Evolutionary conservation across 768 basidiomycete genomes (phyloP), one percentile per base, ranked within the genome.

Genomic region (Hydnomerulius pinastri): DNA sequence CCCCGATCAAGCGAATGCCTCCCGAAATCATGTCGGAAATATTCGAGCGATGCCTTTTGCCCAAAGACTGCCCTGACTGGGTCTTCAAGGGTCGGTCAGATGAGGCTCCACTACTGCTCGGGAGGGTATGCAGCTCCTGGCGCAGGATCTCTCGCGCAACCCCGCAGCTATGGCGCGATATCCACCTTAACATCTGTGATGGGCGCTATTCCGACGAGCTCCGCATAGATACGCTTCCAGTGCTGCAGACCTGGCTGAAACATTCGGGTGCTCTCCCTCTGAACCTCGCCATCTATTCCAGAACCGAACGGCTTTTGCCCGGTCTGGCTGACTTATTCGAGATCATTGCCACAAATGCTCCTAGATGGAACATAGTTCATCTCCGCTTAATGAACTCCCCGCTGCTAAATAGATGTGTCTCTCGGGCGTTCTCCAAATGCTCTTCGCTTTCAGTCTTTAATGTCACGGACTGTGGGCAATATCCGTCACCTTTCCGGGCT

Each of bases 121-220:
- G 62, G 4, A 64, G 64, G 0, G 61, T 70, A 17, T 70, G 68
- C 37, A 58, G 60, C 42, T 18, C 53, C 0, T 70, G 69, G 67
- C 60, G 67, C 7, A 50, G 46, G 8, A 46, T 68, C 3, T 49
- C 55, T 1, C 52, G 56, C 2, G 46, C 58, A 11, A 70, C 69
- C 1, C 68, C 68, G 18, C 45, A 46, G 13, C 43, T 70, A 1
- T 70, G 68, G 68, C 54, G 39, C 9, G 53, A 60, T 40, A 27
- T 64, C 20, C 42, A 46, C 21, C 13, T 65, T 8, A 56, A 56
- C 29, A 49, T 66, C 13, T 60, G 61, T 18, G 55, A 64, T 1
- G 51, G 52, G 2, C 54, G 59, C 6, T 66, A 55, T 43, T 57
- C 58, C 23, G 51, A 55, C 12, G 50, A 50, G 23, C 39, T 63